Base-by-base conservation (phyloP, 2,329 filamentous ascomycete species). In the Elsinoe australis region DNA sequence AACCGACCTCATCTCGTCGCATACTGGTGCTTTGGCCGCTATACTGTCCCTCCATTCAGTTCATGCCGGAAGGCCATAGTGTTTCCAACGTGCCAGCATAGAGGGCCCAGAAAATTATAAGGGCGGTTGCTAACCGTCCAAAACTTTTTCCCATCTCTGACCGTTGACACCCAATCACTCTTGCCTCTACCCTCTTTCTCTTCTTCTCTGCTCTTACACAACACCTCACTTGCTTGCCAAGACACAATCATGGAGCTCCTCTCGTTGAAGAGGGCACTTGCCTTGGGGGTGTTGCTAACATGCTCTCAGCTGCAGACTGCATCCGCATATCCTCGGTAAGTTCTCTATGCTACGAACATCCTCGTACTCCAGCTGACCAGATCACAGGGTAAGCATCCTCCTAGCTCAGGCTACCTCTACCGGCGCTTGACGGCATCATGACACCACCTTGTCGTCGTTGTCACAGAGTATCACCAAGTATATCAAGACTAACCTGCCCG, bases 271-370 rank as follows among this genome's bases (percentile, higher is more conserved):
- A 48, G 26, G 32, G 33, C 45, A 38, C 34, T 48, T 18, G 15
- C 33, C 14, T 31, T 48, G 33, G 45, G 45, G 22, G 45, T 24
- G 19, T 34, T 48, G 33, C 45, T 48, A 19, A 48, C 45, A 29
- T 19, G 45, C 24, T 38, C 45, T 31, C 45, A 48, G 45, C 24
- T 48, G 17, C 45, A 38, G 24, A 36, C 34, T 38, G 45, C 21
- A 26, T 38, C 18, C 14, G 45, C 45, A 39, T 48, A 48, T 48
- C 45, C 45, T 39, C 19, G 33, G 45, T 48, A 6, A 39, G 45
- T 48, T 17, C 10, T 8, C n/a, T n/a, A 9, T 35, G 31, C 29
- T 22, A 4, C 14, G 18, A 17, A 18, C 6, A 10, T 9, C 7
- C 26, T 29, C n/a, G 14, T 19, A 14, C 31, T 19, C 17, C 39